Evolutionary conservation across 139 green algal genomes (phyloP).

Genomic region (Coccomyxa sp.): DNA sequence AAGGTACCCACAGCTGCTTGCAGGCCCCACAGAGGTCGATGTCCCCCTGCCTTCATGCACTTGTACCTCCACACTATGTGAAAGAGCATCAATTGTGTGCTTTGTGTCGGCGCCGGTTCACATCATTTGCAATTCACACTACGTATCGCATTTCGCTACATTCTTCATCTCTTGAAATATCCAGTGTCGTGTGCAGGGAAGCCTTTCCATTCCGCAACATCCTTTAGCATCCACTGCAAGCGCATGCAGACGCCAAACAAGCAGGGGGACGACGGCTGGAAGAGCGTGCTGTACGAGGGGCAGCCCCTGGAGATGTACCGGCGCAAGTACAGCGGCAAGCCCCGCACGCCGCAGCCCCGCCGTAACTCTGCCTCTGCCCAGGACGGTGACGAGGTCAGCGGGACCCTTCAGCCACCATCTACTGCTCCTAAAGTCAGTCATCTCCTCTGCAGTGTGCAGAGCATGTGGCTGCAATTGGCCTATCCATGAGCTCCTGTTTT

Average conservation of each 20-base stretch:
- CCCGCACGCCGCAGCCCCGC: neutral
- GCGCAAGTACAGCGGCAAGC: constrained; percentile 3
- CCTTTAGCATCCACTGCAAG: constrained; percentile 64
- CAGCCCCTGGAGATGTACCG: constrained; percentile 30
- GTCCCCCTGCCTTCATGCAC: neutral
- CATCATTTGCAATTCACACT: no score
- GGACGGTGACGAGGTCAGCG: neutral
- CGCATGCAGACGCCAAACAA: constrained; percentile 51
- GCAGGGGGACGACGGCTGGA: constrained; percentile 71
- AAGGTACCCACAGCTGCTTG: constrained; percentile 22
- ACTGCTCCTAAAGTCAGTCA: neutral
- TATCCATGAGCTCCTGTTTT: no score
- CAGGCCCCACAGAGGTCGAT: neutral
- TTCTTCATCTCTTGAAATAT: no score
- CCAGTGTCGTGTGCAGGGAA: constrained; percentile 33
- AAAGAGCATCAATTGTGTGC: neutral
- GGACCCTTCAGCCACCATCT: neutral
- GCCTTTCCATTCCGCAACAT: constrained; percentile 39
- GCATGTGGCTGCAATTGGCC: no score
- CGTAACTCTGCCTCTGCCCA: neutral
- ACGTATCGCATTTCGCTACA: no score
- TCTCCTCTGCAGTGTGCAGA: no score
- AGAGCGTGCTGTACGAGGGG: constrained; percentile 49
- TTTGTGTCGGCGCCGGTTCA: no score
- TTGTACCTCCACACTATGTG: neutral